Conservation (phyloP, 441 rosid genomes). For the Breynia disticha region DNA sequence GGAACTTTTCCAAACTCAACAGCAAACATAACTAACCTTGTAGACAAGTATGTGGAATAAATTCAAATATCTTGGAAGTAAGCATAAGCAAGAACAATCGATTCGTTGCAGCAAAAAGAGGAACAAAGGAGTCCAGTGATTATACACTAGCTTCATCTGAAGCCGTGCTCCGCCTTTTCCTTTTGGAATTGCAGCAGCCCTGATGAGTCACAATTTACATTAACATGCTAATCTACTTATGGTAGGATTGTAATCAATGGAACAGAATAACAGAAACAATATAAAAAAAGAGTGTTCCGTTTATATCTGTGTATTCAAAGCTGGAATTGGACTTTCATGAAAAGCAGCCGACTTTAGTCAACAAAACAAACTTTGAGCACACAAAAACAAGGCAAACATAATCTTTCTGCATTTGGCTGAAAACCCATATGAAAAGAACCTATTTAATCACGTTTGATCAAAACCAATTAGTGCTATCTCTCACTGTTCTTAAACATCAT, state of each 20-base stretch:
- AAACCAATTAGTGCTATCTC: no score
- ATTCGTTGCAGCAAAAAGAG: conserved; percentile 74
- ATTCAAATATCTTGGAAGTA: conserved; percentile 75
- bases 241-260: not conserved
- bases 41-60: conserved; percentile 73
- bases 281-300: no score
- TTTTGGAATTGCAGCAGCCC: conserved; percentile 85
- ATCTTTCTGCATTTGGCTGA: no score
- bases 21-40: conserved; percentile 41
- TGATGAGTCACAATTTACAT: conserved; percentile 13
- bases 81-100: conserved; percentile 61
- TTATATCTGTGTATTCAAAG: no score
- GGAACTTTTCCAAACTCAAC: not conserved
- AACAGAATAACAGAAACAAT: not conserved
- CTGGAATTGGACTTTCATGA: no score
- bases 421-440: no score
- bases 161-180: conserved; percentile 59
- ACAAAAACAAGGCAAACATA: no score
- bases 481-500: no score
- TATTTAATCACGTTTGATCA: no score
- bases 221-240: not conserved
- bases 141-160: conserved; percentile 79
- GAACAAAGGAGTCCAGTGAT: conserved; percentile 74
- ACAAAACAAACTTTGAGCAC: no score
- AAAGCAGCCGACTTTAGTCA: no score